phyloP scores from a whole-genome alignment of 2,329 filamentous ascomycete genomes.

The Diaporthe vaccinii region DNA sequence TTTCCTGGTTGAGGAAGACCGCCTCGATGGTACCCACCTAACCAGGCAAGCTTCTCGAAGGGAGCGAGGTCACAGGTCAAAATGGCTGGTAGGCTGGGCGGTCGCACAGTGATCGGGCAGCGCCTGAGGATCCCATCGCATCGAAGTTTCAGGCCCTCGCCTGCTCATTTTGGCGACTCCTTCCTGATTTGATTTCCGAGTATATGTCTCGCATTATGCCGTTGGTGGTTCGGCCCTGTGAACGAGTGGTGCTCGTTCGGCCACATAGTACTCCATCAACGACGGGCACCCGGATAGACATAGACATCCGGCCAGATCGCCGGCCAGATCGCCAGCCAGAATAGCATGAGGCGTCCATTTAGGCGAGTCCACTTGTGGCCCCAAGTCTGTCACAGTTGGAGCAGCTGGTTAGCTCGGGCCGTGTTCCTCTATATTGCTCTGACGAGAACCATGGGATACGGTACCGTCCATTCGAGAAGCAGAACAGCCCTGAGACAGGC shows the following conservation, averaged over 20 bases:
- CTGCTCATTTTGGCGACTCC: not conserved
- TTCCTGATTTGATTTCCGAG: not conserved
- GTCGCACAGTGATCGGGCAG: not conserved
- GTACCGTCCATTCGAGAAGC: not conserved
- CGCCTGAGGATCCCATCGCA: not conserved
- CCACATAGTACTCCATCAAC: constrained; percentile 10
- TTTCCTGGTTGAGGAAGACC: not conserved
- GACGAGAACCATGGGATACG: not conserved
- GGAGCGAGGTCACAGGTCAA: not conserved
- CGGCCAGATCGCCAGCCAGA: not conserved
- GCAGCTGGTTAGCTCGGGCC: not conserved
- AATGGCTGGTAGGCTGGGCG: not conserved
- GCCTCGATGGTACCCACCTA: not conserved
- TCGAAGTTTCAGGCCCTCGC: not conserved
- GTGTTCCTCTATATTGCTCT: not conserved
- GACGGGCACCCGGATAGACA: not conserved
- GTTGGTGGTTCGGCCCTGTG: not conserved
- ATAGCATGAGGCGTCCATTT: not conserved
- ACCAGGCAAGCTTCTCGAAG: constrained; percentile 9
- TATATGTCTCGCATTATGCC: constrained; percentile 10
- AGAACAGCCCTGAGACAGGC: not conserved
- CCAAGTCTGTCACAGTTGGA: constrained; percentile 18
- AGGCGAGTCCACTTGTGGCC: constrained; percentile 7
- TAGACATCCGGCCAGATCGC: not conserved
- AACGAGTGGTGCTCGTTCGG: constrained; percentile 21